These are phyloP conservation scores for Tulasnella sp. DNA, from an alignment of 768 basidiomycete genomes.

Conservation along the genomic window DNA sequence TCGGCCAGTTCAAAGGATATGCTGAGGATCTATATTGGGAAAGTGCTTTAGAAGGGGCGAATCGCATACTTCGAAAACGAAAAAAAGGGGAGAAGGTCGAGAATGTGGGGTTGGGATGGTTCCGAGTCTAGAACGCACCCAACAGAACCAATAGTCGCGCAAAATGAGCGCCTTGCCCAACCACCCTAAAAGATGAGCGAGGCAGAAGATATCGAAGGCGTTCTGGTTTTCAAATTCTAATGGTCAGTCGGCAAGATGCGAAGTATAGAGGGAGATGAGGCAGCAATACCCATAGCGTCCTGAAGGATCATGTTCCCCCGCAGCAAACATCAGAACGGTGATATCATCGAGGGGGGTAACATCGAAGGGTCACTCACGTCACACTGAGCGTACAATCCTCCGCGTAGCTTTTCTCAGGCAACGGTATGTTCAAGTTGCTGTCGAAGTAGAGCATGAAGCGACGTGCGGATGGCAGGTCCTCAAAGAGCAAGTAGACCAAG, in stretches of 20 bases:
- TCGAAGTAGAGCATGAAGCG: constrained; percentile 73
- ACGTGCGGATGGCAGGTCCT: constrained; percentile 68
- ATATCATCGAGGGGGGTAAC: too few species aligned
- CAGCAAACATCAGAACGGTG: too few species aligned
- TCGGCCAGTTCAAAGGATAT: constrained; percentile 83
- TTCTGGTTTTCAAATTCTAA: constrained; percentile 36
- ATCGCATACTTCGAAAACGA: too few species aligned
- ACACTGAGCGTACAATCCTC: constrained; percentile 63
- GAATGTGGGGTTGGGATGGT: too few species aligned
- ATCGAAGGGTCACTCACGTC: constrained; percentile 17
- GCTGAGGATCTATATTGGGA: constrained; percentile 55
- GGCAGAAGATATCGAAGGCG: constrained; percentile 76
- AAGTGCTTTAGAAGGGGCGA: too few species aligned
- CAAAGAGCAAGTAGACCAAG: constrained; percentile 76
- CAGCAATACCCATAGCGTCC: constrained; percentile 1
- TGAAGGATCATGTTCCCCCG: not conserved
- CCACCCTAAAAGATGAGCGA: constrained; percentile 81
- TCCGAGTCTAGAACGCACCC: constrained; percentile 40
- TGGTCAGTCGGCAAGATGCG: not conserved
- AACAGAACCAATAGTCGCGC: constrained; percentile 90
- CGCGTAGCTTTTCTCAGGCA: constrained; percentile 80
- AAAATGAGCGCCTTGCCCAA: constrained; percentile 86
- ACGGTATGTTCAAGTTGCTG: constrained; percentile 52
- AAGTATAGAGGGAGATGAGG: not conserved
- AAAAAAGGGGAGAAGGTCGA: not conserved